These are phyloP conservation scores for Anethum foeniculum DNA, from an alignment of 140 eudicot species.

Conservation along the genomic window DNA sequence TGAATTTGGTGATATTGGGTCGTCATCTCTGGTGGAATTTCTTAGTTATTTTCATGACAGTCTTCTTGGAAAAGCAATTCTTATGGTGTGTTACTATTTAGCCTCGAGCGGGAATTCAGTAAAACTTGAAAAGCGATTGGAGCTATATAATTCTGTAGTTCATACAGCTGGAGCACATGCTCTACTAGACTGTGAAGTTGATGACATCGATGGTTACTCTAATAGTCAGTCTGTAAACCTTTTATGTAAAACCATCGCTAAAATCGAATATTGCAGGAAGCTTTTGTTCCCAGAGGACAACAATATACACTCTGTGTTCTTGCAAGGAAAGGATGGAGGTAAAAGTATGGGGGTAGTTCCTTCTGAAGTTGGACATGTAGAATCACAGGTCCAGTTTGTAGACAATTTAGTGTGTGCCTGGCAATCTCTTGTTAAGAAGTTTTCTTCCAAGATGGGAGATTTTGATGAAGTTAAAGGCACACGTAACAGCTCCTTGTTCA, in stretches of 20 bases:
- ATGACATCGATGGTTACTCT: conserved; percentile 34
- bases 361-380: conserved; percentile 22
- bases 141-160: conserved; percentile 46
- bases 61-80: conserved; percentile 63
- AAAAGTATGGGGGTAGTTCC: conserved; percentile 13
- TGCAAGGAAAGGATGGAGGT: conserved; percentile 11
- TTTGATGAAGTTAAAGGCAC: conserved; percentile 20
- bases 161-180: conserved; percentile 28
- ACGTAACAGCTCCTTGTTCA: conserved; percentile 27
- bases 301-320: conserved; percentile 11
- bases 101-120: conserved; percentile 24
- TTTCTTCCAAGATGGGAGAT: conserved; percentile 22
- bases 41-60: conserved; percentile 32
- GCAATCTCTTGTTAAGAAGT: conserved; percentile 46
- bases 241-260: conserved; percentile 44
- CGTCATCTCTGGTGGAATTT: conserved; percentile 43
- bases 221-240: conserved; percentile 40
- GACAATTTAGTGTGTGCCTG: conserved; percentile 50
- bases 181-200: conserved; percentile 36
- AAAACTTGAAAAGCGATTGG: conserved; percentile 36
- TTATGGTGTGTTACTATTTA: conserved; percentile 36
- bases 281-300: conserved; percentile 31
- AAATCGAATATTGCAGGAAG: conserved; percentile 53
- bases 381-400: conserved; percentile 37
- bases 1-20: conserved; percentile 25